Conservation (phyloP, 2,329 filamentous ascomycete genomes). For the Calonectria pauciramosa region DNA sequence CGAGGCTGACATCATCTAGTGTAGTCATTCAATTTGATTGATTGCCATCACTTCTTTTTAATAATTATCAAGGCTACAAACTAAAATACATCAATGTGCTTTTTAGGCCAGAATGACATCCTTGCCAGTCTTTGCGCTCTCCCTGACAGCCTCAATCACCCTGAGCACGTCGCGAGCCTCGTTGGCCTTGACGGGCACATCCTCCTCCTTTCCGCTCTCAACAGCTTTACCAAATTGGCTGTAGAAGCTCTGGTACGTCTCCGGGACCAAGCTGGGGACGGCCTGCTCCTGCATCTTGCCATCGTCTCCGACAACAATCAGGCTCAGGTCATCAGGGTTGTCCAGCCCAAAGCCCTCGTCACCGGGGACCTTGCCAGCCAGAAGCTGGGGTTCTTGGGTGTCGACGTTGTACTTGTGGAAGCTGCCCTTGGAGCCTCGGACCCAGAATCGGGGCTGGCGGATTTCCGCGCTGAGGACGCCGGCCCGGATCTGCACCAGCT, state of each 20-base stretch:
- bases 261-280: background rate
- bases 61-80: background rate
- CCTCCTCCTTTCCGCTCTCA: conserved; percentile 54
- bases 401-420: conserved; percentile 80
- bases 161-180: conserved; percentile 65
- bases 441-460: conserved; percentile 74
- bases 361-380: conserved; percentile 59
- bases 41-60: background rate
- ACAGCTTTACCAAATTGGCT: background rate
- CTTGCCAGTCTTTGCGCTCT: conserved; percentile 60
- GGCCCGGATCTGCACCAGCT: background rate
- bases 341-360: background rate
- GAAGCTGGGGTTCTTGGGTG: conserved; percentile 80
- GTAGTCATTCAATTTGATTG: background rate
- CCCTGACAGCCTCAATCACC: conserved; percentile 63
- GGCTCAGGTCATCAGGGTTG: background rate
- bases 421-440: conserved; percentile 78
- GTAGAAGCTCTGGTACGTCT: conserved; percentile 4
- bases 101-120: background rate
- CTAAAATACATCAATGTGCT: background rate
- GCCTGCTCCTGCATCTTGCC: background rate
- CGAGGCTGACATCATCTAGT: background rate
- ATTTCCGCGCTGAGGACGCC: background rate
- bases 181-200: conserved; percentile 63
- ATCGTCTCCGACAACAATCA: background rate